phyloP scores from a whole-genome alignment of 2,329 filamentous ascomycete genomes.

The Periconia sp. region DNA sequence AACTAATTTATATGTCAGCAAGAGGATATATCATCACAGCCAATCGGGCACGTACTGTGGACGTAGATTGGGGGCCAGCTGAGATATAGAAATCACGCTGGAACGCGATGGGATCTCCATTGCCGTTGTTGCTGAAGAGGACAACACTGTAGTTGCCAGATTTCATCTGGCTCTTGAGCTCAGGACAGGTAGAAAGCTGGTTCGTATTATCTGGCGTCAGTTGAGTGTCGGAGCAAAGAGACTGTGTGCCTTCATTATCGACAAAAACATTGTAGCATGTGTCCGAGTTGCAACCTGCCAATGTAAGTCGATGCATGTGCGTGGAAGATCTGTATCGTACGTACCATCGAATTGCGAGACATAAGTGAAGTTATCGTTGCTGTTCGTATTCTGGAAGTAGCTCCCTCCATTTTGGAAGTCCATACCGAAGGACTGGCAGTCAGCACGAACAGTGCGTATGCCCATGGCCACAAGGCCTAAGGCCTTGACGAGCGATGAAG shows the following conservation, averaged over 20 bases:
- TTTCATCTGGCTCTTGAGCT: constrained; percentile 38
- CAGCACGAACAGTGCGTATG: constrained; percentile 9
- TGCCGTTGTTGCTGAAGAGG: constrained; percentile 45
- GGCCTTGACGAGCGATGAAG: constrained; percentile 7
- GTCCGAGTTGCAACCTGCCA: constrained; percentile 38
- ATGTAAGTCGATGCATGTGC: not conserved
- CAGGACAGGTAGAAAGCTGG: constrained; percentile 41
- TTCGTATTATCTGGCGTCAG: constrained; percentile 39
- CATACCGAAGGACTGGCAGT: constrained; percentile 26
- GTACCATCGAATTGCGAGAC: constrained; percentile 42
- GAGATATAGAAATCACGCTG: constrained; percentile 44
- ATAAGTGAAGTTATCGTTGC: constrained; percentile 43
- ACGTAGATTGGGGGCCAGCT: constrained; percentile 40
- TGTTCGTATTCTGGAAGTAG: constrained; percentile 47
- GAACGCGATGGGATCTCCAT: constrained; percentile 41
- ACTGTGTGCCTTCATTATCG: constrained; percentile 42
- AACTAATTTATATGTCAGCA: not conserved
- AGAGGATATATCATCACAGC: not conserved
- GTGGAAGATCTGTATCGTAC: not conserved
- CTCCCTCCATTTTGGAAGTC: constrained; percentile 44
- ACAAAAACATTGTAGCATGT: constrained; percentile 43
- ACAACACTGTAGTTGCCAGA: constrained; percentile 44
- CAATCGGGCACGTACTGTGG: constrained; percentile 17
- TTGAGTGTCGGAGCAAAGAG: constrained; percentile 39
- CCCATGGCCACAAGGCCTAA: constrained; percentile 14